Conservation (phyloP, 1,284 basidiomycete species). For the Cutaneotrichosporon sp. region DNA sequence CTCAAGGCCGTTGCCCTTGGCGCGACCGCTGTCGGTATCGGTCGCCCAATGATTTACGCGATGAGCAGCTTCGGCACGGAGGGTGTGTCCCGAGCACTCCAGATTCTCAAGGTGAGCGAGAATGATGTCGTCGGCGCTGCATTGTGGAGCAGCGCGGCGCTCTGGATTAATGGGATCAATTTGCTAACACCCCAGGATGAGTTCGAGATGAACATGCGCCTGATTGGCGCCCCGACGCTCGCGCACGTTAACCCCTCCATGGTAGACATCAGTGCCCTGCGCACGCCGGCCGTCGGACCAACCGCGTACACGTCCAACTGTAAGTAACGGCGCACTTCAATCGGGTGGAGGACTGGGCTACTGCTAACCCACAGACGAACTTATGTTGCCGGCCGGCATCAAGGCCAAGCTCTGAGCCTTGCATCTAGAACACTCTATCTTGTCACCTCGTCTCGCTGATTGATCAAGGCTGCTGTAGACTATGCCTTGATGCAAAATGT, state of each 20-base stretch:
- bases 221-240: conserved; percentile 74
- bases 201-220: conserved; percentile 87
- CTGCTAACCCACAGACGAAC: conserved; percentile 3
- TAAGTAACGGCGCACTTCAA: conserved; percentile 4
- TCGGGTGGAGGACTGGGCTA: no score
- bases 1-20: conserved; percentile 89
- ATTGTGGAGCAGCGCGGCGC: no score
- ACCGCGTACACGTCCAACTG: conserved; percentile 69
- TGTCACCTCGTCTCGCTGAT: no score
- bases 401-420: conserved; percentile 27
- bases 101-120: conserved; percentile 74
- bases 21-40: conserved; percentile 67
- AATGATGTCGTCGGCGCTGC: no score
- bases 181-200: no score
- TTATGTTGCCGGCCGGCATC: conserved; percentile 13
- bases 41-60: conserved; percentile 81
- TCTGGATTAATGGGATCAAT: no score
- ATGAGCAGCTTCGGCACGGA: conserved; percentile 82
- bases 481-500: no score
- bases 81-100: conserved; percentile 67
- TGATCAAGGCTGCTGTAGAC: no score
- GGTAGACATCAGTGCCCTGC: conserved; percentile 66
- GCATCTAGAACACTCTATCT: no score
- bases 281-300: conserved; percentile 61
- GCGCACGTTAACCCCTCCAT: conserved; percentile 74